Evolutionary conservation across 345 rosid species (phyloP), one percentile per base, ranked within the genome.

Genomic region (Eucalyptus globulus): DNA sequence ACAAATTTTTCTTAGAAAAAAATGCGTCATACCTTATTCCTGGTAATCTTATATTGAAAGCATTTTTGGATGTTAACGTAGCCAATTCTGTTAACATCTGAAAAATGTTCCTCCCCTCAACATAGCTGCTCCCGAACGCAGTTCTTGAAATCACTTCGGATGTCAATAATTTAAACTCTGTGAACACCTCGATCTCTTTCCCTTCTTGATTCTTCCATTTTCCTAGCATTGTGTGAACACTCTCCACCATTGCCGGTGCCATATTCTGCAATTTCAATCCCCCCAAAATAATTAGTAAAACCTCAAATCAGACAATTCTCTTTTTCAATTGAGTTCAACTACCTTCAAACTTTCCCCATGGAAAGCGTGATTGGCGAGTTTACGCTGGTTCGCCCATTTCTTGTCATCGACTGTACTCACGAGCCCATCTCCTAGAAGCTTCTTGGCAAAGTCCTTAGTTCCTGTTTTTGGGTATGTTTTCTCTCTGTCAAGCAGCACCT

Each of bases 101-200:
- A 34, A 95, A 94, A 51, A 91, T 94, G 12, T 86, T 80, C 88
- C 93, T 67, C 47, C 94, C 95, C 89, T 94, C 93, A 67, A 88
- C 17, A 49, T 93, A 93, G 85, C 93, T 93, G 87, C 94, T 93
- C 26, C 95, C 95, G 51, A 93, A 95, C 9, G 94, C 93, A 58
- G 95, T 93, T 89, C 94, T 91, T 7, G 95, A 93, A 65, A 93
- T 94, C 72, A 93, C 69, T 90, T 93, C 93, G 34, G 92, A 92
- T 29, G 94, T 94, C 56, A 95, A 92, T 10, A 93, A n/a, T 87
- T 62, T 94, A 27, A 93, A 65, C 88, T 95, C 95, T 40, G 87
- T 29, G 34, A 72, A 87, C 13, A 91, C 93, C 44, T 94, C 93
- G 11, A 94, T 89, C 90, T 95, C 94, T 62, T 90, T 91, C 4